Evolutionary conservation across 371 early-diverging fungal species (phyloP), one percentile per base, ranked within the genome.

Genomic region (Lichtheimia ornata): DNA sequence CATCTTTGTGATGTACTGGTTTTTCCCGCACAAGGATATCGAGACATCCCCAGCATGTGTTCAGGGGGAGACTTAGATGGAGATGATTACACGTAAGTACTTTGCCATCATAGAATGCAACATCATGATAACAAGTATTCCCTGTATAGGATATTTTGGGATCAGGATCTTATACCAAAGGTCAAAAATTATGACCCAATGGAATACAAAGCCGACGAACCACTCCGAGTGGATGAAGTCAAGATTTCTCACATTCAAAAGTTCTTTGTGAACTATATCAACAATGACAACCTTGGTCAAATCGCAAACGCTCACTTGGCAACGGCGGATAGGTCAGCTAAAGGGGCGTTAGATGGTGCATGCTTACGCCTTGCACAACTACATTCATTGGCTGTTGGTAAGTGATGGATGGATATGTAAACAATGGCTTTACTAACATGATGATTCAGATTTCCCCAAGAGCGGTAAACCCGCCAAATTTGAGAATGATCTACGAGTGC

Each of bases 11-110:
- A 94, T 63, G 92, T 92, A 5, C 73, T 96, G 5, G 94, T 92
- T 0, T 94, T 96, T 67, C 77, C 88, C 22, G 74, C 86, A 22
- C 77, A 86, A 51, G 96, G 96, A 0, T 54, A 66, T 4, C 77
- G 93, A 28, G 89, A 89, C 50, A 68, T 91, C 12, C 89, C 93
- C 0, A 90, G 89, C 63, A 85, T 87, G 89, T 85, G 90, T 59
- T 84, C 88, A 49, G 94, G 94, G n/a, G 90, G 91, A 0, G 96
- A 96, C 74, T 68, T 96, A 5, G 96, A 94, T 69, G 94, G 94
- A 11, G 96, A 96, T 76, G 86, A 88, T 24, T 87, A 82, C 47
- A 83, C 81, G 70, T 73, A 71, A 66, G 71, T 56, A 44, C 45
- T 15, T 3, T 11, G 5, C 47, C 0, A 18, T 47, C 0, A 47